Evolutionary conservation across 768 basidiomycete genomes (phyloP).

Genomic region (Leucocoprinus leucothites): DNA sequence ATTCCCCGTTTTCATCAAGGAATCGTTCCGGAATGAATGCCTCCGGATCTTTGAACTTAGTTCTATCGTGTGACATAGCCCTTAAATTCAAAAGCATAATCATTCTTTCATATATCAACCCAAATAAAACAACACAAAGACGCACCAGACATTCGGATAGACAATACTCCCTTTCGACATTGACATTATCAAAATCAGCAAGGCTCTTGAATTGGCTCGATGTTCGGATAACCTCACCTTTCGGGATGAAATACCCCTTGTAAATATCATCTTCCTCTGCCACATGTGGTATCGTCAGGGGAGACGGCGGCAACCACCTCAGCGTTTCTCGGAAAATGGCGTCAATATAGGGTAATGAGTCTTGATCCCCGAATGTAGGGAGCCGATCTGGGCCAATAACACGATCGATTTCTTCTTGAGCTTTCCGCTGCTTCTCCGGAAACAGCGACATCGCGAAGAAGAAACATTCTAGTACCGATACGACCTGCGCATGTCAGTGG

Average conservation of each 20-base stretch:
- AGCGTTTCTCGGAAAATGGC: slow-evolving; percentile 16
- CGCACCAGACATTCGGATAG: slow-evolving; percentile 7
- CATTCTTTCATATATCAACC: too few species aligned
- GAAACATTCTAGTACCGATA: slow-evolving; percentile 17
- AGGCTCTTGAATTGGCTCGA: too few species aligned
- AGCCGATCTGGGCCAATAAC: slow-evolving; percentile 24
- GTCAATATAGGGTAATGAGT: slow-evolving; percentile 20
- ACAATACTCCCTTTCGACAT: slow-evolving; percentile 1
- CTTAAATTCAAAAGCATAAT: slow-evolving; percentile 3
- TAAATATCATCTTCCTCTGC: slow-evolving; percentile 22
- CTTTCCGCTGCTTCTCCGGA: slow-evolving; percentile 25
- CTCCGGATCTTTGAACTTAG: slow-evolving; percentile 27
- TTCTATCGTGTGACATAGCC: slow-evolving; percentile 30
- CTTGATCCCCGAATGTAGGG: slow-evolving; percentile 22
- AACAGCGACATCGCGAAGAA: slow-evolving; percentile 25
- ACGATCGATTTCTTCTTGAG: slow-evolving; percentile 29
- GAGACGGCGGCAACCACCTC: slow-evolving; percentile 16
- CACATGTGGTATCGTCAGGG: slow-evolving; percentile 18
- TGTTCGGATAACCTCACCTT: slow-evolving; percentile 1
- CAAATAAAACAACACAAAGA: background rate
- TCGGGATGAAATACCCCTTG: slow-evolving; percentile 22
- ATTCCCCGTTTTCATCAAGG: slow-evolving; percentile 16
- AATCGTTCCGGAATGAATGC: slow-evolving; percentile 32
- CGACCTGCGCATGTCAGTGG: slow-evolving; percentile 11
- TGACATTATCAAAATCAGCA: background rate